Conservation (phyloP, 2,329 filamentous ascomycete species). For the Lachnellula arida region DNA sequence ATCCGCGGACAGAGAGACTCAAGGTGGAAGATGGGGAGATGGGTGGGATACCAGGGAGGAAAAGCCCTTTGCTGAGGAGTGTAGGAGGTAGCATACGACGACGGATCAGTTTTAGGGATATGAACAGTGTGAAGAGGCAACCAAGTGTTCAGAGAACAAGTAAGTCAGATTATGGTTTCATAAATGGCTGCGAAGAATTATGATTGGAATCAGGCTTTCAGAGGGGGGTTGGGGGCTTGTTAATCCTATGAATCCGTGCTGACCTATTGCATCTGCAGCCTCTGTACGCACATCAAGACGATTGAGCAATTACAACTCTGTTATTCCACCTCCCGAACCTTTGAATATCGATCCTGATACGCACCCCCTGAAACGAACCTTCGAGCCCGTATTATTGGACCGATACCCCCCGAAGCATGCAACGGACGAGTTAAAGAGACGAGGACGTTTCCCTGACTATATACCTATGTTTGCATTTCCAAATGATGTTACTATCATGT, state of each 20-base stretch:
- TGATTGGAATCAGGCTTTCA: background rate
- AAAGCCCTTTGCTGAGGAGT: constrained; percentile 36
- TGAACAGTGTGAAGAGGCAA: constrained; percentile 91
- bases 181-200: background rate
- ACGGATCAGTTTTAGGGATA: constrained; percentile 88
- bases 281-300: constrained; percentile 79
- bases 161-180: constrained; percentile 41
- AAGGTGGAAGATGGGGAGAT: constrained; percentile 62
- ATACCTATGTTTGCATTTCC: constrained; percentile 99
- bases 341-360: constrained; percentile 85
- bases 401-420: constrained; percentile 84
- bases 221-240: background rate
- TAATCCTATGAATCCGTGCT: constrained; percentile 5
- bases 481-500: constrained; percentile 95
- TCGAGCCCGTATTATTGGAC: constrained; percentile 94
- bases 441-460: constrained; percentile 91
- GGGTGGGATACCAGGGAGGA: constrained; percentile 34
- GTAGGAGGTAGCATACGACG: constrained; percentile 82
- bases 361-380: constrained; percentile 90
- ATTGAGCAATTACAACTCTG: constrained; percentile 96
- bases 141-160: constrained; percentile 64
- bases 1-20: constrained; percentile 77
- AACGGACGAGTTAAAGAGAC: constrained; percentile 70
- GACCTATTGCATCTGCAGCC: constrained; percentile 38
- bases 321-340: constrained; percentile 89